These are phyloP conservation scores for Cercospora sp. DNA, from an alignment of 2,329 filamentous ascomycete genomes.

Conservation along the genomic window DNA sequence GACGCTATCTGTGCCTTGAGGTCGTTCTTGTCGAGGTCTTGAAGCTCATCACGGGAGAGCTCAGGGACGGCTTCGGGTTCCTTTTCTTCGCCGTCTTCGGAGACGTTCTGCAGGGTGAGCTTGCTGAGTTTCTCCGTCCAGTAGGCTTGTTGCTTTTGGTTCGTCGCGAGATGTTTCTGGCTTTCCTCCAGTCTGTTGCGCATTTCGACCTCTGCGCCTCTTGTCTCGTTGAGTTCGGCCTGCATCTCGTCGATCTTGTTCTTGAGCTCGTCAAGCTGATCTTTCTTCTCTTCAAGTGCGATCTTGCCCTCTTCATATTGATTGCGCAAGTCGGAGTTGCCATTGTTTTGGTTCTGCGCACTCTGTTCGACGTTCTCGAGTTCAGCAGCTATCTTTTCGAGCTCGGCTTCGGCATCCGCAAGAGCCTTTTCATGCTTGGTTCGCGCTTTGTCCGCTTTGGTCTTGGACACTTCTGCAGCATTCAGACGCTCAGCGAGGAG, in stretches of 20 bases:
- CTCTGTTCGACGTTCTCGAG: slow-evolving; percentile 77
- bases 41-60: slow-evolving; percentile 71
- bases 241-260: slow-evolving; percentile 83
- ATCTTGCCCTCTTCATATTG: slow-evolving; percentile 79
- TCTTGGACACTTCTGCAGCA: slow-evolving; percentile 80
- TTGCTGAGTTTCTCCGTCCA: slow-evolving; percentile 91
- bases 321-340: slow-evolving; percentile 69
- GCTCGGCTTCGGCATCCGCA: slow-evolving; percentile 74
- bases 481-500: slow-evolving; percentile 79
- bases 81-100: slow-evolving; percentile 57
- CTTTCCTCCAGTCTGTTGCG: slow-evolving; percentile 96
- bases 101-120: slow-evolving; percentile 75
- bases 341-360: slow-evolving; percentile 72
- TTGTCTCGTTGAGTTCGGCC: slow-evolving; percentile 80
- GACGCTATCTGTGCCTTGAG: slow-evolving; percentile 66
- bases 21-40: slow-evolving; percentile 62
- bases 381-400: slow-evolving; percentile 69
- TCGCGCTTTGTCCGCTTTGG: slow-evolving; percentile 91
- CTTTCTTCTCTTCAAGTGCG: slow-evolving; percentile 73
- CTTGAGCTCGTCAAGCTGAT: slow-evolving; percentile 77
- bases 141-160: slow-evolving; percentile 77
- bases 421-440: slow-evolving; percentile 82
- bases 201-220: slow-evolving; percentile 94
- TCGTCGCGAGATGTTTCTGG: slow-evolving; percentile 82
- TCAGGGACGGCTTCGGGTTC: slow-evolving; percentile 66